These are phyloP conservation scores for Spatholobus suberectus DNA, from an alignment of 306 rosid species.

Conservation along the genomic window DNA sequence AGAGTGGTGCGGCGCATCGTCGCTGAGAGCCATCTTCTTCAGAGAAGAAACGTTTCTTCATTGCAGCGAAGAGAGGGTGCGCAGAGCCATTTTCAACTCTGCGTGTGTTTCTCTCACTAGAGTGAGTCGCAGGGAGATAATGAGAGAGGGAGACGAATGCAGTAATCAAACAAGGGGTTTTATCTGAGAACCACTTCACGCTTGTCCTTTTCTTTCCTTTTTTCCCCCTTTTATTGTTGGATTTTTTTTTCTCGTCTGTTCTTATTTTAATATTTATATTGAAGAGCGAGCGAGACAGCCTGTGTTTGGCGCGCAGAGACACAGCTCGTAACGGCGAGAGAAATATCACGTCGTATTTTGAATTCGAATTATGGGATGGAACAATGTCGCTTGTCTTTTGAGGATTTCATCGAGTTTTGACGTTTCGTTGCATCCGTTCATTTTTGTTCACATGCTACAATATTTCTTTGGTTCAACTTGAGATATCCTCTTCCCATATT, in stretches of 20 bases:
- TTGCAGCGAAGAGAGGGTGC: constrained; percentile 14
- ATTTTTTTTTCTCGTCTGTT: not conserved
- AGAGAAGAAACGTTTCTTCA: constrained; percentile 58
- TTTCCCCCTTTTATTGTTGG: not conserved
- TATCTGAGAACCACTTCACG: constrained; percentile 66
- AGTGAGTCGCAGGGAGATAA: not conserved
- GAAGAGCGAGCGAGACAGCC: constrained; percentile 14
- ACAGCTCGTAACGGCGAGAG: constrained; percentile 1
- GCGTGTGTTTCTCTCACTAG: constrained; percentile 45
- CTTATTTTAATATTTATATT: not conserved
- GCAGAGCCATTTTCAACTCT: constrained; percentile 55
- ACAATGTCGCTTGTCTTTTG: not conserved
- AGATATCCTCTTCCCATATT: no score
- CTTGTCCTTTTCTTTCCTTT: constrained; percentile 51
- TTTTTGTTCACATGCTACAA: not conserved
- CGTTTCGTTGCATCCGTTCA: not conserved
- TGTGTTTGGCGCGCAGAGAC: constrained; percentile 40
- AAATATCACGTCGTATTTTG: not conserved
- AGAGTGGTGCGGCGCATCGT: constrained; percentile 48
- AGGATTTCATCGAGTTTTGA: not conserved
- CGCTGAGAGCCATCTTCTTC: constrained; percentile 68
- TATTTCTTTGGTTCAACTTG: no score
- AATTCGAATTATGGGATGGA: not conserved
- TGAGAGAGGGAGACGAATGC: constrained; percentile 46
- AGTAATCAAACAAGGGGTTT: constrained; percentile 55